These are phyloP conservation scores for Suillus weaverae DNA, from an alignment of 768 basidiomycete species.

Conservation along the genomic window DNA sequence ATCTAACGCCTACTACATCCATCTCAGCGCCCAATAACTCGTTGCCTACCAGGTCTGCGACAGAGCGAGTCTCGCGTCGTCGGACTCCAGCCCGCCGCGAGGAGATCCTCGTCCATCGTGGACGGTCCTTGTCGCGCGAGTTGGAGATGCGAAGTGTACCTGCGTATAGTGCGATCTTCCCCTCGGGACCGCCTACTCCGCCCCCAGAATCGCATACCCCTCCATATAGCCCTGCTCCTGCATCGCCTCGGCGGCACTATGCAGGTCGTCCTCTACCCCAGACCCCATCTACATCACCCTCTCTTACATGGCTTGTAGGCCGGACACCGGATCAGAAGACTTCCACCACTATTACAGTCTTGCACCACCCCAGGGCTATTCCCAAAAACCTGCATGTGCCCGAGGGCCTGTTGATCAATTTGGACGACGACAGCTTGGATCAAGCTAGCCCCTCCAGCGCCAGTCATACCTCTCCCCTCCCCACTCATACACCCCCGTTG, in stretches of 20 bases:
- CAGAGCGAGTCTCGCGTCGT: conserved; percentile 32
- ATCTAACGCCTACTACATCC: conserved; percentile 24
- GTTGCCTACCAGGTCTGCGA: conserved; percentile 31
- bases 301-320: conserved; percentile 36
- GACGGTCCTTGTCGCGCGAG: conserved; percentile 33
- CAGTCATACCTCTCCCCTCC: not conserved
- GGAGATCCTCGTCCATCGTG: conserved; percentile 27
- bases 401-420: conserved; percentile 58
- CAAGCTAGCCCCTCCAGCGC: not conserved
- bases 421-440: conserved; percentile 44
- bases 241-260: conserved; percentile 34
- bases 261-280: conserved; percentile 34
- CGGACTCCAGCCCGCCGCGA: conserved; percentile 28
- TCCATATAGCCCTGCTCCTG: conserved; percentile 10
- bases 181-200: conserved; percentile 32
- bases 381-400: conserved; percentile 23
- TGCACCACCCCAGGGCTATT: conserved; percentile 3
- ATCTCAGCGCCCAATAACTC: conserved; percentile 14
- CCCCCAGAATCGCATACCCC: conserved; percentile 19
- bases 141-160: conserved; percentile 34
- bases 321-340: conserved; percentile 6
- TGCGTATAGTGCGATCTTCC: conserved; percentile 34
- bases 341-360: not conserved
- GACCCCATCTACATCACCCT: conserved; percentile 33
- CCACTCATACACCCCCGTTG: not conserved